Evolutionary conservation across 164 flowering plant species (phyloP), one percentile per base, ranked within the genome.

Genomic region (Stephania cephalantha): DNA sequence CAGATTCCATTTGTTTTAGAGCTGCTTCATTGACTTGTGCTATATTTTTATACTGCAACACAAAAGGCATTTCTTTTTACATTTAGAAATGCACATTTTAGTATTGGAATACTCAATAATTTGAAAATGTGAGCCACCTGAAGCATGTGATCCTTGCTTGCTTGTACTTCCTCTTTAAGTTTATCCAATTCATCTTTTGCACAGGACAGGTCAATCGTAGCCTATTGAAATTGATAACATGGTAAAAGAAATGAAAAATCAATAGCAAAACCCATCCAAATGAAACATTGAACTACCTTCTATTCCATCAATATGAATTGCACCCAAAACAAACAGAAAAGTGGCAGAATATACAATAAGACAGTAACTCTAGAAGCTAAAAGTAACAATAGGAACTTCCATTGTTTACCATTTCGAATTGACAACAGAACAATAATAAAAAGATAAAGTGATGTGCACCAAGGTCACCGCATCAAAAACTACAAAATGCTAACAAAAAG

Each of bases 21-120:
- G 97, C 97, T 71, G 81, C 86, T 85, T 93, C 99, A 84, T 92
- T 91, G 69, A 87, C 97, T 72, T 91, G 85, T 29, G 99, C 97
- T 64, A 95, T 92, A 78, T 84, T 87, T 83, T 95, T 95, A 81
- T 90, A 95, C 97, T 95, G 87, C 68, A 66, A 79, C 71, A 25
- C n/a, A n/a, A 55, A 78, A 25, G 66, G 71, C 58, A 44, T 3
- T 44, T 42, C 2, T 35, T 18, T 10, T 13, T 44, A 42, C 11
- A 15, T 44, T 61, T 61, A 61, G 7, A 61, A 61, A 20, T n/a
- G 66, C 20, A 61, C 1, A 7, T 25, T n/a, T 18, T 6, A 1
- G 66, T 18, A 61, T 61, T n/a, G 20, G 20, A 20, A 61, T 7
- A 5, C 9, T 71, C n/a, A 4, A 35, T 42, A 66, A 67, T 20